phyloP scores from a whole-genome alignment of 352 stramenopile genomes.

The Halophytophthora polymorphica region DNA sequence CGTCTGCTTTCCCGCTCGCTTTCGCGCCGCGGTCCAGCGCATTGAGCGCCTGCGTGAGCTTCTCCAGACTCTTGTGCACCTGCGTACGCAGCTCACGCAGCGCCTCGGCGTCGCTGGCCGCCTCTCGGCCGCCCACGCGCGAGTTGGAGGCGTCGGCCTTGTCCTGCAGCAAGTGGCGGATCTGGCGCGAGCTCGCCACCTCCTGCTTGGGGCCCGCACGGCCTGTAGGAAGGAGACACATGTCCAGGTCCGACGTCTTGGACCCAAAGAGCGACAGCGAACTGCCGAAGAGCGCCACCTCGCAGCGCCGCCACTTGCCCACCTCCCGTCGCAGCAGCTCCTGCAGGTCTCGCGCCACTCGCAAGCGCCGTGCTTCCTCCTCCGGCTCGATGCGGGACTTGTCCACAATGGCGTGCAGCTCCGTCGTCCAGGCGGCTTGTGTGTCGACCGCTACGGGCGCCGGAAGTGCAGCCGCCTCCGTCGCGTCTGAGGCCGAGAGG shows the following conservation, averaged over 20 bases:
- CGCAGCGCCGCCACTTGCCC: slow-evolving; percentile 45
- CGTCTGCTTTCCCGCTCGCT: slow-evolving; percentile 2
- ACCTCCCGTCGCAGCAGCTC: slow-evolving; percentile 34
- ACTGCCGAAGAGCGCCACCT: slow-evolving; percentile 70
- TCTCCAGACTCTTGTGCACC: slow-evolving; percentile 47
- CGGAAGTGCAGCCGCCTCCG: slow-evolving; percentile 2
- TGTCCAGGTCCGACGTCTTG: slow-evolving; percentile 67
- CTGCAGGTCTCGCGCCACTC: slow-evolving; percentile 45
- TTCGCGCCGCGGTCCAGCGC: slow-evolving; percentile 12
- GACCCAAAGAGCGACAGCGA: slow-evolving; percentile 77
- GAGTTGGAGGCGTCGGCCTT: slow-evolving; percentile 5
- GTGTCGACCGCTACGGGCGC: slow-evolving; percentile 4
- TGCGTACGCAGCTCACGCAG: slow-evolving; percentile 43
- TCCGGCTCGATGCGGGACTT: slow-evolving; percentile 38
- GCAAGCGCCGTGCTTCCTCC: slow-evolving; percentile 40
- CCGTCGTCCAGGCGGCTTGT: slow-evolving; percentile 19
- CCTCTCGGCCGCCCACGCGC: slow-evolving; percentile 12
- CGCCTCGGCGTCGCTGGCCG: slow-evolving; percentile 14
- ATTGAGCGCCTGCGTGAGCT: slow-evolving; percentile 38
- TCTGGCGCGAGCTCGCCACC: slow-evolving; percentile 35
- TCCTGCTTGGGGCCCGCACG: slow-evolving; percentile 7
- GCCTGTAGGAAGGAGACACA: slow-evolving; percentile 52
- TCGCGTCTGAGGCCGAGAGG: slow-evolving; percentile 26
- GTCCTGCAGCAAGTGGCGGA: slow-evolving; percentile 39
- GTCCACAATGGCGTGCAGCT: slow-evolving; percentile 42